Conservation (phyloP, 768 basidiomycete species). For the Mycena filopes region DNA sequence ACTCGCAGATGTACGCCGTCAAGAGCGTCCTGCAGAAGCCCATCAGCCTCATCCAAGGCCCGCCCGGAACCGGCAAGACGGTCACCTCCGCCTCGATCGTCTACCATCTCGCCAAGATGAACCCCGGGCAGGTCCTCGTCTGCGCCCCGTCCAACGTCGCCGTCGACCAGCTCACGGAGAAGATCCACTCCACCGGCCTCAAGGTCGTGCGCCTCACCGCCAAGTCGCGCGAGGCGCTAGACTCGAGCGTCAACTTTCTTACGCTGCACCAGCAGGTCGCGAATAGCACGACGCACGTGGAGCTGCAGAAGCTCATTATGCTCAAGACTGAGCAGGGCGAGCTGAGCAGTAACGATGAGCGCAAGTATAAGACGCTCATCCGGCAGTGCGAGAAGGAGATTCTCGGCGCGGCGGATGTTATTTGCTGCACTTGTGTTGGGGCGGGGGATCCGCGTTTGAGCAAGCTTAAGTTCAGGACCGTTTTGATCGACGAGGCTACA, state of each 20-base stretch:
- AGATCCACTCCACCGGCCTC: constrained; percentile 98
- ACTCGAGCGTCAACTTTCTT: constrained; percentile 93
- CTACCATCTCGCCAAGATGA: constrained; percentile 99
- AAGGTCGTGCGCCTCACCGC: constrained; percentile 98
- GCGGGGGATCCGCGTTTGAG: constrained; percentile 95
- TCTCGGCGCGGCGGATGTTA: constrained; percentile 92
- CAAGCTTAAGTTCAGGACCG: constrained; percentile 98
- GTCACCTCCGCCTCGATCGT: constrained; percentile 99
- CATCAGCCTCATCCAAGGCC: constrained; percentile 96
- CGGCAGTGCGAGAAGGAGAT: constrained; percentile 98
- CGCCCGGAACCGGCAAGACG: constrained; percentile 98
- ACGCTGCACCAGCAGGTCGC: constrained; percentile 98
- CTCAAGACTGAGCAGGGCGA: constrained; percentile 98
- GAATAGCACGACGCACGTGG: constrained; percentile 94
- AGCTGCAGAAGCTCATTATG: constrained; percentile 97
- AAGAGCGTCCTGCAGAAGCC: constrained; percentile 99
- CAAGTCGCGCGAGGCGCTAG: constrained; percentile 97
- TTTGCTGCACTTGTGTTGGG: constrained; percentile 98
- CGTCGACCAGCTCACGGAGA: constrained; percentile 98
- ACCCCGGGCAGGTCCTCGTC: constrained; percentile 98
- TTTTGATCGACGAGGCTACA: constrained; percentile 98
- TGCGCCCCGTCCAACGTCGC: constrained; percentile 99
- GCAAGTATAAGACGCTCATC: constrained; percentile 97
- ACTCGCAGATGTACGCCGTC: constrained; percentile 99
- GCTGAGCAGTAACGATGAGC: constrained; percentile 94